Conservation (phyloP, 176 grass and related monocot genomes). For the Dendrocalamus sinicus region DNA sequence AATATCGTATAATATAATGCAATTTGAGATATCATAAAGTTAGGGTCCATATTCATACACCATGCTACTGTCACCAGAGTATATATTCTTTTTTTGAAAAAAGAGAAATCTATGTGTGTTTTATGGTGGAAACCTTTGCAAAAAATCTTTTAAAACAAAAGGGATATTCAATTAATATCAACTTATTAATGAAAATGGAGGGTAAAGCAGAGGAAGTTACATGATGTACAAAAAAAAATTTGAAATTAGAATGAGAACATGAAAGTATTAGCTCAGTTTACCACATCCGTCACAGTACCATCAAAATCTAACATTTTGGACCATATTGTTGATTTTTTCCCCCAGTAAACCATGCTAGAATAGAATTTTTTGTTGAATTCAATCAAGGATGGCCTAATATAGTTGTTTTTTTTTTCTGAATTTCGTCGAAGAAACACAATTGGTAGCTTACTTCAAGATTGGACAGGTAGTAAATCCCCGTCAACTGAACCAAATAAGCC, state of each 20-base stretch:
- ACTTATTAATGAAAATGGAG: too few species aligned
- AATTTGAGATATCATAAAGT: constrained; percentile 8
- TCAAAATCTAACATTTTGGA: neutral
- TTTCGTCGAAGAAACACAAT: neutral
- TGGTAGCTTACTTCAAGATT: neutral
- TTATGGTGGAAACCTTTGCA: neutral
- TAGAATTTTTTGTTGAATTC: neutral
- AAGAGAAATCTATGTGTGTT: too few species aligned
- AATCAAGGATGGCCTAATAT: neutral
- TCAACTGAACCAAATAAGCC: neutral
- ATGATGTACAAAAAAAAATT: neutral
- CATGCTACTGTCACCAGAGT: neutral
- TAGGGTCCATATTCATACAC: neutral
- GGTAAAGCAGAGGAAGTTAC: neutral
- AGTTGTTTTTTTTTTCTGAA: neutral
- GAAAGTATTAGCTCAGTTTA: neutral
- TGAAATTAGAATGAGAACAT: neutral
- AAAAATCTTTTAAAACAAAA: neutral
- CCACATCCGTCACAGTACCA: neutral
- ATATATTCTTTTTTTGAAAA: neutral
- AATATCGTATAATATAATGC: neutral
- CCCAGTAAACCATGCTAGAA: neutral
- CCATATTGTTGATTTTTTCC: neutral
- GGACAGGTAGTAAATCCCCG: neutral
- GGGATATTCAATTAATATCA: neutral